phyloP scores from a whole-genome alignment of 805 yeast genomes.

The Dipodascus albidus region DNA sequence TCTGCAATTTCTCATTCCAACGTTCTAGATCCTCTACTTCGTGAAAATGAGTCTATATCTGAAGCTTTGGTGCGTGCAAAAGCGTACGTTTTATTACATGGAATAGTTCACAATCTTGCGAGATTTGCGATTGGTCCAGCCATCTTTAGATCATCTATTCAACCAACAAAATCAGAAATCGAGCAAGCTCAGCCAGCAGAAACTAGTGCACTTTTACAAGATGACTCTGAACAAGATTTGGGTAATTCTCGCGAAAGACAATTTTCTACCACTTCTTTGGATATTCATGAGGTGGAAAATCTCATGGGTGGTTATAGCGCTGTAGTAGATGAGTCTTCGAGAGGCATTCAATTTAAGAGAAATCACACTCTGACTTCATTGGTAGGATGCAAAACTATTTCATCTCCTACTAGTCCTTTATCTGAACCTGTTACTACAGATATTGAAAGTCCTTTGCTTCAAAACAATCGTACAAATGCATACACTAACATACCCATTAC shows the following conservation, averaged over 20 bases:
- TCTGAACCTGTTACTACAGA: neutral
- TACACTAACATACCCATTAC: neutral
- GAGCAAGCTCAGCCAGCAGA: conserved; percentile 3
- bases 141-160: conserved; percentile 7
- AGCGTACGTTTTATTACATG: conserved; percentile 11
- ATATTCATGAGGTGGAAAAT: conserved; percentile 1
- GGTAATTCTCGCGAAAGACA: neutral
- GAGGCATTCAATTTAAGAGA: neutral
- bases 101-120: conserved; percentile 12
- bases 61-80: conserved; percentile 11
- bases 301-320: neutral
- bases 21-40: conserved; percentile 9
- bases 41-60: conserved; percentile 8
- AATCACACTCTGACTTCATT: neutral
- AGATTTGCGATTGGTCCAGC: conserved; percentile 15
- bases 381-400: neutral
- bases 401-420: neutral
- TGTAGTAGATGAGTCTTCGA: neutral
- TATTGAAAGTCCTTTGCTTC: neutral
- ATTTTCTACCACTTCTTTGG: neutral
- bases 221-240: neutral
- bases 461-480: neutral
- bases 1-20: conserved; percentile 10
- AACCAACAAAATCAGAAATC: neutral
- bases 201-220: conserved; percentile 5